phyloP scores from a whole-genome alignment of 306 rosid genomes.

The Potentilla sterilis region DNA sequence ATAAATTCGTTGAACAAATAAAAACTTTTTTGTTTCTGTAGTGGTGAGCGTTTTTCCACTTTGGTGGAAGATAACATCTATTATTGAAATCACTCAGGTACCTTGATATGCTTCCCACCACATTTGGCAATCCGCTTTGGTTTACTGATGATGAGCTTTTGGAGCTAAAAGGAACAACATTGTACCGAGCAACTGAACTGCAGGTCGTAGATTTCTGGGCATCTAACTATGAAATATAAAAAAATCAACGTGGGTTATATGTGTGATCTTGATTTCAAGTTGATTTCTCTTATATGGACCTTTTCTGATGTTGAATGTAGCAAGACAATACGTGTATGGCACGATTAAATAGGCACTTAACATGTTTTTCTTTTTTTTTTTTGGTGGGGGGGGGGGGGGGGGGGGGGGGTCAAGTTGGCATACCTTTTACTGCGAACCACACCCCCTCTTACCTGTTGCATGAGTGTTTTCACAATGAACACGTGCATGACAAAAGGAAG shows the following conservation, averaged over 20 bases:
- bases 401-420: neutral
- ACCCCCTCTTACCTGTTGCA: neutral
- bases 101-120: slow-evolving; percentile 85
- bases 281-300: neutral
- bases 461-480: neutral
- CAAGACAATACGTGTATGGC: neutral
- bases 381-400: no score
- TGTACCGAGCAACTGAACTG: slow-evolving; percentile 77
- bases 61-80: slow-evolving; percentile 29
- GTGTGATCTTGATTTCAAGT: neutral
- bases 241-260: neutral
- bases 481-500: neutral
- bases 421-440: neutral
- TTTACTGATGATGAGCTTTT: slow-evolving; percentile 70
- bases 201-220: slow-evolving; percentile 47
- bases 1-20: slow-evolving; percentile 14
- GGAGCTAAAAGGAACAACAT: slow-evolving; percentile 80
- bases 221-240: neutral
- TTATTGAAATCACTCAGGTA: slow-evolving; percentile 46
- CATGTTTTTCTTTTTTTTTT: no score
- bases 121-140: slow-evolving; percentile 86
- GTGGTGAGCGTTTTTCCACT: slow-evolving; percentile 22
- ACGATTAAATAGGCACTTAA: neutral
- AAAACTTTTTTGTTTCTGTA: slow-evolving; percentile 9
- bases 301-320: neutral